Conservation (phyloP, 1,284 basidiomycete genomes). For the Ceratobasidium sp. region DNA sequence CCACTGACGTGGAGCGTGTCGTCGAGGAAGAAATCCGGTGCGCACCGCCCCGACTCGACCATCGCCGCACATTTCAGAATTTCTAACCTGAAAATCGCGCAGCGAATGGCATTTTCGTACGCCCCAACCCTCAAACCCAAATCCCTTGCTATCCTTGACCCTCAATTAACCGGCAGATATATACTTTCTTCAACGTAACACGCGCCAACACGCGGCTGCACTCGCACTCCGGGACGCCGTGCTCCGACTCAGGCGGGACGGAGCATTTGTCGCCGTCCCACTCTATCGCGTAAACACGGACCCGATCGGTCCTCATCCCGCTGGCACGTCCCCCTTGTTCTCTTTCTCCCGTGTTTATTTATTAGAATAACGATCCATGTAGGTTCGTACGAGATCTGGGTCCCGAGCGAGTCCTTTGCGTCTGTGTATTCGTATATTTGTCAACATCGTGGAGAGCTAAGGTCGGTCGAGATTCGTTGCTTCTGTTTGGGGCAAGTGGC, state of each 20-base stretch:
- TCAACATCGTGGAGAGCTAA: slow-evolving; percentile 71
- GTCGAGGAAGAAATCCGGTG: slow-evolving; percentile 74
- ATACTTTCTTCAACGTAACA: slow-evolving; percentile 77
- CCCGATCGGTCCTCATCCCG: slow-evolving; percentile 79
- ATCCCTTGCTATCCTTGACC: too few species aligned
- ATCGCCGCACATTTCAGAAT: slow-evolving; percentile 22
- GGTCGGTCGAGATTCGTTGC: slow-evolving; percentile 57
- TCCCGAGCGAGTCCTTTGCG: slow-evolving; percentile 73
- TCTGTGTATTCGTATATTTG: slow-evolving; percentile 78
- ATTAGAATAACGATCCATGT: neutral
- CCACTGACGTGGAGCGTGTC: slow-evolving; percentile 68
- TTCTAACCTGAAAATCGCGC: slow-evolving; percentile 4
- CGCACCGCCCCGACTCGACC: slow-evolving; percentile 48
- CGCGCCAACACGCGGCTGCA: slow-evolving; percentile 69
- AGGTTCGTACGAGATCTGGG: slow-evolving; percentile 84
- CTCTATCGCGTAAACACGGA: slow-evolving; percentile 72
- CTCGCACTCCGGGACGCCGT: slow-evolving; percentile 75
- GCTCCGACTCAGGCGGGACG: slow-evolving; percentile 71
- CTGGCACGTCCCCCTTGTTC: slow-evolving; percentile 60
- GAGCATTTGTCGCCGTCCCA: slow-evolving; percentile 80
- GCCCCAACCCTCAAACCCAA: slow-evolving; percentile 48
- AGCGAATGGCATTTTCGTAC: slow-evolving; percentile 84
- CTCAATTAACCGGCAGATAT: slow-evolving; percentile 63
- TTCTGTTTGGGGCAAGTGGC: neutral
- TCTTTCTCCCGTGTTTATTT: neutral